phyloP scores from a whole-genome alignment of 1,139 yeast genomes.

The Diutina pseudorugosa region DNA sequence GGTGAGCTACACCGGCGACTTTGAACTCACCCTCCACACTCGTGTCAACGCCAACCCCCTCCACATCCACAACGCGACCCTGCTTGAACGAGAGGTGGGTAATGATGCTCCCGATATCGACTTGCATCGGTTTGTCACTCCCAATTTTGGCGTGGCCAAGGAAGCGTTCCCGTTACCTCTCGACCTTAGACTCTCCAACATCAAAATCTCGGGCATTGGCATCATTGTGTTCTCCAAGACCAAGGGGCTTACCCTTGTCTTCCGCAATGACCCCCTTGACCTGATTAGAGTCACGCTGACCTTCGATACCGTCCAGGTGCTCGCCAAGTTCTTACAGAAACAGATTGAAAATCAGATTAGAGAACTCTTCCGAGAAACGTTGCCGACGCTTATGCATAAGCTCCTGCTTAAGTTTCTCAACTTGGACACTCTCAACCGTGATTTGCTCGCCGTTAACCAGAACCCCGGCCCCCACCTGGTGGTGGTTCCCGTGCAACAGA shows the following conservation, averaged over 20 bases:
- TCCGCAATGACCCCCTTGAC: conserved; percentile 80
- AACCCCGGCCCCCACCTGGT: neutral
- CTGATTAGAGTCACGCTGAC: conserved; percentile 74
- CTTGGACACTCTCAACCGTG: conserved; percentile 13
- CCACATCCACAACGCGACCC: conserved; percentile 48
- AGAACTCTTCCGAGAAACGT: conserved; percentile 69
- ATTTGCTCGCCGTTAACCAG: neutral
- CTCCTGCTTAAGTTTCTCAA: conserved; percentile 50
- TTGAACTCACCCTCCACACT: conserved; percentile 67
- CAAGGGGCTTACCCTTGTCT: conserved; percentile 76
- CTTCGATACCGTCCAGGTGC: conserved; percentile 73
- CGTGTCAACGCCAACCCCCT: conserved; percentile 79
- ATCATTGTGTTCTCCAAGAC: conserved; percentile 73
- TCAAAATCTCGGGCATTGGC: conserved; percentile 68
- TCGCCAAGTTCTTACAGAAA: conserved; percentile 67
- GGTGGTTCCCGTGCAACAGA: conserved; percentile 9
- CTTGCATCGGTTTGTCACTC: conserved; percentile 37
- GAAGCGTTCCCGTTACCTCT: conserved; percentile 70
- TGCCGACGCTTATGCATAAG: conserved; percentile 72
- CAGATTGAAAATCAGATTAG: conserved; percentile 77
- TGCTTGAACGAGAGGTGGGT: conserved; percentile 26
- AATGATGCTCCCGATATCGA: neutral
- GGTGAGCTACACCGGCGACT: conserved; percentile 70
- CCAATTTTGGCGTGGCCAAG: conserved; percentile 53
- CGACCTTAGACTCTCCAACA: conserved; percentile 62